phyloP scores from a whole-genome alignment of 805 yeast species.

The Metschnikowia proteae region DNA sequence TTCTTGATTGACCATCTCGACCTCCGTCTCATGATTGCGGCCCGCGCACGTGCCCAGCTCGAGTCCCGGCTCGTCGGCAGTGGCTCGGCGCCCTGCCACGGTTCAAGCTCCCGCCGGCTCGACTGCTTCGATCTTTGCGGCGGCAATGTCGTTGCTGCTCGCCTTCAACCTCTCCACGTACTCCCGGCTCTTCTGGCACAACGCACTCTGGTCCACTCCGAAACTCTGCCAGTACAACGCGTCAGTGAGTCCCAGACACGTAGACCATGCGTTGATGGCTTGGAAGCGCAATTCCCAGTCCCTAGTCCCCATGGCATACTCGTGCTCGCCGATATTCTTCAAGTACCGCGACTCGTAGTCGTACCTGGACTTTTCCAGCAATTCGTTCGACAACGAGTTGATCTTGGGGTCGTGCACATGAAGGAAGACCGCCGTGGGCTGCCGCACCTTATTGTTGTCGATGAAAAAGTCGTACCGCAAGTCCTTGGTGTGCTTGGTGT shows the following conservation, averaged over 20 bases:
- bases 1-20: too few species aligned
- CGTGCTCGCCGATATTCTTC: slow-evolving; percentile 19
- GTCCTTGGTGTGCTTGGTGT: slow-evolving; percentile 23
- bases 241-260: slow-evolving; percentile 27
- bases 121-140: slow-evolving; percentile 2
- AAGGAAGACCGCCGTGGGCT: slow-evolving; percentile 27
- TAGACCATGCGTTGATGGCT: slow-evolving; percentile 29
- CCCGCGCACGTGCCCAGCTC: too few species aligned
- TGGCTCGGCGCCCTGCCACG: too few species aligned
- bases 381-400: slow-evolving; percentile 24
- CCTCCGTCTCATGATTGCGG: too few species aligned
- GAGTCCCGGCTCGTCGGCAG: too few species aligned
- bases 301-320: slow-evolving; percentile 12
- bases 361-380: slow-evolving; percentile 13
- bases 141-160: slow-evolving; percentile 8
- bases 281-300: slow-evolving; percentile 39
- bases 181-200: slow-evolving; percentile 8
- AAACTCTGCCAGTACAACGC: slow-evolving; percentile 22
- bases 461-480: slow-evolving; percentile 21
- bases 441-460: slow-evolving; percentile 4
- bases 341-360: slow-evolving; percentile 24
- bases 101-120: too few species aligned
- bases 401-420: slow-evolving; percentile 34
- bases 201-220: slow-evolving; percentile 12
- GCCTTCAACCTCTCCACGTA: slow-evolving; percentile 13